phyloP scores from a whole-genome alignment of 208 protist genomes.

The Acanthamoeba pearcei region DNA sequence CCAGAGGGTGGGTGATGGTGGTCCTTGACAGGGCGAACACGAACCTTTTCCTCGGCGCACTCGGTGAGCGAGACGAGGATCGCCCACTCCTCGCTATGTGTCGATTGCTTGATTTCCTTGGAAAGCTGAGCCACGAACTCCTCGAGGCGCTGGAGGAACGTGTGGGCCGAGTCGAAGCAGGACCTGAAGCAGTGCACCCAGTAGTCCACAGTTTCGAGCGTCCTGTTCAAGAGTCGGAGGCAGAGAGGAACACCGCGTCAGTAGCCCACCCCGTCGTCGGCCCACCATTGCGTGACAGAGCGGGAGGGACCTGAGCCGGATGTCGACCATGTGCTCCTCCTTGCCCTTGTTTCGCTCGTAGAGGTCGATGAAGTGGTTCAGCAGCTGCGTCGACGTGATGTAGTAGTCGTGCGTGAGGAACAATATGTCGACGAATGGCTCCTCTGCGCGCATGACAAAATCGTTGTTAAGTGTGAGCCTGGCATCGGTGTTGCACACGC shows the following conservation, averaged over 20 bases:
- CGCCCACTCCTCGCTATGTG: neutral
- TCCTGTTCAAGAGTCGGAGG: neutral
- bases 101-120: neutral
- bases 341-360: neutral
- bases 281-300: neutral
- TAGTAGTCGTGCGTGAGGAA: conserved; percentile 61
- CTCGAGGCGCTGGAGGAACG: neutral
- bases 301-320: neutral
- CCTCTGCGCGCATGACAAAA: neutral
- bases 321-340: neutral
- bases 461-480: neutral
- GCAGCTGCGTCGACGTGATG: neutral
- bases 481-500: too few relatives aligned
- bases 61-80: neutral
- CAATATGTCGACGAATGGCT: conserved; percentile 24
- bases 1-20: too few relatives aligned
- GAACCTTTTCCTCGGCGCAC: neutral
- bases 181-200: conserved; percentile 35
- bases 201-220: conserved; percentile 12
- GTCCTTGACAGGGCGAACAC: too few relatives aligned
- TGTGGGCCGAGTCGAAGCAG: conserved; percentile 22
- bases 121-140: neutral
- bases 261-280: neutral
- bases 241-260: neutral
- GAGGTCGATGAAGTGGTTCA: conserved; percentile 1